Base-by-base conservation (phyloP, 805 yeast species). In the Lachancea fermentati region DNA sequence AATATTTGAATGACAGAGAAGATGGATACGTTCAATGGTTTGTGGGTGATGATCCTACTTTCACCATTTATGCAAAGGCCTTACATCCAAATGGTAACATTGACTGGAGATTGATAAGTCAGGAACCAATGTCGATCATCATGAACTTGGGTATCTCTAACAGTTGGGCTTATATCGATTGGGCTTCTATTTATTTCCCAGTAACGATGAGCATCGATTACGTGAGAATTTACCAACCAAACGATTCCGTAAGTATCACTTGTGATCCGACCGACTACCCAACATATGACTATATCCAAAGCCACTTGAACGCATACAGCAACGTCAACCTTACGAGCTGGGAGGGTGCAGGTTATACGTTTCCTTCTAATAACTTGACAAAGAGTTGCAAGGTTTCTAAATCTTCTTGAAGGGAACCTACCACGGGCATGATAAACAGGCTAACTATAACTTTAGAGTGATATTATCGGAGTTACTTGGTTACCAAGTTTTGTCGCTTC, bases 141-240 rank as follows among this genome's bases (percentile, higher is more conserved):
- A 56, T 91, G 71, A 91, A 91, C 62, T 65, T 91, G 66, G 98
- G 96, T 71, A 67, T 91, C 39, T 89, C 97, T 12, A 83, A 81
- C 54, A 83, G 79, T 45, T 91, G 97, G 97, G 85, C 93, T 5
- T 86, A 85, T 62, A 91, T 91, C 46, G 91, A 88, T 65, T 91
- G 96, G 96, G 77, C 79, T 32, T 68, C 79, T 4, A 68, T 88
- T 44, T 65, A 65, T 34, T 91, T 91, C 75, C 98, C 98, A 2
- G 75, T 75, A 11, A 71, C 75, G 1, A 69, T 89, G 79, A 68
- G 76, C 42, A 66, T 91, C 33, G 97, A 91, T 61, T 85, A 83
- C 54, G 95, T 91, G 25, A 78, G 98, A 53, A 57, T 91, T n/a
- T 91, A 93, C 63, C 98, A 91, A 67, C 96, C 96, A 2, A 56